Percentiles rank a stretch among this genome's conserved stretches.
phyloP scores from a whole-genome alignment of 192 early-diverging fungal species.

The Paraglomus brasilianum region DNA sequence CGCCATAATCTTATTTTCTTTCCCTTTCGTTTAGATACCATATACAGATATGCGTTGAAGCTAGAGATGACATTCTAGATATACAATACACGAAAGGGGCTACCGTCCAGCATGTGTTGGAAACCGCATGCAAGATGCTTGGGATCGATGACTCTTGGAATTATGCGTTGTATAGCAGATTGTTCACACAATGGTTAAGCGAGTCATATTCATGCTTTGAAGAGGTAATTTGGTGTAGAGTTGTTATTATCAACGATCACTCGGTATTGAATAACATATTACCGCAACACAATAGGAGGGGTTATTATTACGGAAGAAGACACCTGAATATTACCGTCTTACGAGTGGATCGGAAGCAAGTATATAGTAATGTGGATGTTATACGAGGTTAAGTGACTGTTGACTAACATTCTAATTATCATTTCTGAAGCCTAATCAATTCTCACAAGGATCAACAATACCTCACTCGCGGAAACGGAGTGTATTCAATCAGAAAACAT shows the following conservation, averaged over 20 bases:
- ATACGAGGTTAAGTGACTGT: not conserved
- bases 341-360: not conserved
- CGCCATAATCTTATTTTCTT: too few relatives aligned
- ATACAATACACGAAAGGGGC: slow-evolving; percentile 27
- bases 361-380: not conserved
- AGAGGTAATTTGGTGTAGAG: not conserved
- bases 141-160: slow-evolving; percentile 30
- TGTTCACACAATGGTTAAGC: slow-evolving; percentile 26
- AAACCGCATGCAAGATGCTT: slow-evolving; percentile 27
- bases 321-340: slow-evolving; percentile 28
- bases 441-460: not conserved
- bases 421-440: not conserved
- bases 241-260: not conserved
- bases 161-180: slow-evolving; percentile 27
- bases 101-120: slow-evolving; percentile 31
- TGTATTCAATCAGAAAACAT: slow-evolving; percentile 29
- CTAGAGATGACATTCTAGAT: slow-evolving; percentile 18
- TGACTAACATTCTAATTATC: not conserved
- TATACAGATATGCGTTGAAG: slow-evolving; percentile 30
- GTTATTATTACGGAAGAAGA: slow-evolving; percentile 30
- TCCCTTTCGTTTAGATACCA: too few relatives aligned
- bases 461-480: not conserved
- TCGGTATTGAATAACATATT: not conserved
- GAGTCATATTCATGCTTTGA: slow-evolving; percentile 16
- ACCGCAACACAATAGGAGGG: slow-evolving; percentile 9